These are phyloP conservation scores for Zymoseptoria passerinii DNA, from an alignment of 2,329 filamentous ascomycete genomes.

Conservation along the genomic window DNA sequence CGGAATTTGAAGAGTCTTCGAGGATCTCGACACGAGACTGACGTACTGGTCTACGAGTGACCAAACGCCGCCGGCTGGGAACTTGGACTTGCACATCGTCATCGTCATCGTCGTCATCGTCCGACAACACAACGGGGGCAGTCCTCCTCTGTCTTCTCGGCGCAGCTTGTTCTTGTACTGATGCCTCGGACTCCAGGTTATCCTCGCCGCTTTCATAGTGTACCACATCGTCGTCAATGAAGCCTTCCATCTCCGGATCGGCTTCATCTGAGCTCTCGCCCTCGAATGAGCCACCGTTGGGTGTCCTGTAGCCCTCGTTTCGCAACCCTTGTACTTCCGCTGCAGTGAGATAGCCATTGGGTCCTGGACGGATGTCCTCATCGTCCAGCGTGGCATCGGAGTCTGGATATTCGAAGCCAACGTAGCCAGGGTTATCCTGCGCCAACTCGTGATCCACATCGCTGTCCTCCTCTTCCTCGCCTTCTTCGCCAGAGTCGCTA, in stretches of 20 bases:
- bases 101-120: constrained; percentile 9
- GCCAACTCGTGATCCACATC: constrained; percentile 8
- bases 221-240: constrained; percentile 11
- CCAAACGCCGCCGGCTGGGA: constrained; percentile 6
- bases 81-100: constrained; percentile 13
- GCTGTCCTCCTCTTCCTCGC: constrained; percentile 12
- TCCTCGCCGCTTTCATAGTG: constrained; percentile 12
- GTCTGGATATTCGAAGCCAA: not conserved
- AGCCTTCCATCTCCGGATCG: constrained; percentile 12
- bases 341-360: not conserved
- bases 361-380: not conserved
- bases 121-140: constrained; percentile 7
- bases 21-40: constrained; percentile 2
- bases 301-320: not conserved
- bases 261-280: constrained; percentile 11
- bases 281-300: not conserved
- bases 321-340: not conserved
- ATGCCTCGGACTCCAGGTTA: constrained; percentile 8
- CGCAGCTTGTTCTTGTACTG: constrained; percentile 3
- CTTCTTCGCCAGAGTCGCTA: constrained; percentile 7
- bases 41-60: constrained; percentile 2
- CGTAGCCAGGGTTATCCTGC: not conserved
- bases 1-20: constrained; percentile 3
- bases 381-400: not conserved
- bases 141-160: constrained; percentile 2